Conservation (phyloP, 768 basidiomycete species). For the Termitomyces sp. region DNA sequence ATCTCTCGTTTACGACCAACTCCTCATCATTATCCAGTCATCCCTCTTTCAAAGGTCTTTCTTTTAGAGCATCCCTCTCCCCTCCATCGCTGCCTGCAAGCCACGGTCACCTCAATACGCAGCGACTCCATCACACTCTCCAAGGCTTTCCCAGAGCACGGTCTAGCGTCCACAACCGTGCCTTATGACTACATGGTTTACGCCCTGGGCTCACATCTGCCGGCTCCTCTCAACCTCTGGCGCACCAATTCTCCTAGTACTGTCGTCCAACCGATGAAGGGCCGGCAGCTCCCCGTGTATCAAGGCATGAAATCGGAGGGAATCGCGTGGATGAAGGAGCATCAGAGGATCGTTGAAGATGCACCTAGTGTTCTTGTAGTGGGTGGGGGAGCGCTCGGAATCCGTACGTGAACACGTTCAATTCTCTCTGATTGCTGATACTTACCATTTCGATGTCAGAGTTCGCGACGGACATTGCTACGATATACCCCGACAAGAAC, state of each 20-base stretch:
- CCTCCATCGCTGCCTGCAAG: conserved; percentile 35
- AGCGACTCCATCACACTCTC: conserved; percentile 41
- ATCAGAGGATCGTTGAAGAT: conserved; percentile 44
- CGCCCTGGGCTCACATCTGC: conserved; percentile 58
- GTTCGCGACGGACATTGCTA: conserved; percentile 61
- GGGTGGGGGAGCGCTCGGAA: conserved; percentile 72
- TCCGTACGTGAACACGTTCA: conserved; percentile 43
- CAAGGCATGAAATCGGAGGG: conserved; percentile 45
- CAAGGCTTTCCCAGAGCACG: conserved; percentile 44
- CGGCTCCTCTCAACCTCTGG: conserved; percentile 56
- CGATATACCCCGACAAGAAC: conserved; percentile 44
- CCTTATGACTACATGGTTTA: conserved; percentile 57
- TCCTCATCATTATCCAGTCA: conserved; percentile 30
- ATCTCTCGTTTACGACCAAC: background rate
- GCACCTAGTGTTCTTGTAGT: conserved; percentile 57
- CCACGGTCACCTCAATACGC: conserved; percentile 38
- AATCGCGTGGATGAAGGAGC: conserved; percentile 46
- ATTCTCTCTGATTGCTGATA: background rate
- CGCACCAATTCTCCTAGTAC: conserved; percentile 18
- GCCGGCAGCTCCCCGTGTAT: conserved; percentile 21
- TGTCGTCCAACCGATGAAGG: background rate
- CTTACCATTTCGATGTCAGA: conserved; percentile 33
- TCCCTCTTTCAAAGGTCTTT: conserved; percentile 54
- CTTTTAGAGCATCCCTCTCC: conserved; percentile 23
- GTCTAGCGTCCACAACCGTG: conserved; percentile 31